Conservation (phyloP, 2,329 filamentous ascomycete genomes). For the Coleophoma eucalyptorum region DNA sequence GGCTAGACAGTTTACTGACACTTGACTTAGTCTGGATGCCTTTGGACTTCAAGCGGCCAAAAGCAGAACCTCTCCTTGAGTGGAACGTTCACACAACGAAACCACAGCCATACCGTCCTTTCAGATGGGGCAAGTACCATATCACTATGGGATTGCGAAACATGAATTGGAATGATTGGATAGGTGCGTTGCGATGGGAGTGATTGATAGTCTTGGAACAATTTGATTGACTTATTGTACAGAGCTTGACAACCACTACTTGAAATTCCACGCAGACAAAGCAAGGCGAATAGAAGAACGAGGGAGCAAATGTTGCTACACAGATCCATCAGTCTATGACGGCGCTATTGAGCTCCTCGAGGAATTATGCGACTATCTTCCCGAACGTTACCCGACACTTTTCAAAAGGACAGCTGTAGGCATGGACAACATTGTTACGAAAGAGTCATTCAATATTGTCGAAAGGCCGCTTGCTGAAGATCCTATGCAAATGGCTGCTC, state of each 20-base stretch:
- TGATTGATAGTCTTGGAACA: not conserved
- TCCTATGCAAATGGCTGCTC: slow-evolving; percentile 70
- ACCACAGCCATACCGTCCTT: slow-evolving; percentile 28
- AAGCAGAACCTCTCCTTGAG: slow-evolving; percentile 18
- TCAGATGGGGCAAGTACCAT: slow-evolving; percentile 27
- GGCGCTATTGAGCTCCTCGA: slow-evolving; percentile 74
- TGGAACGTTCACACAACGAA: slow-evolving; percentile 27
- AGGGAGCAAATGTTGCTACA: slow-evolving; percentile 63
- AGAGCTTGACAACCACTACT: slow-evolving; percentile 79
- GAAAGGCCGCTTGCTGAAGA: slow-evolving; percentile 66
- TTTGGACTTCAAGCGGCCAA: slow-evolving; percentile 25
- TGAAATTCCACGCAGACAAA: slow-evolving; percentile 70
- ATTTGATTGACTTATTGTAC: slow-evolving; percentile 7
- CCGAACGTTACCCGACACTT: slow-evolving; percentile 69
- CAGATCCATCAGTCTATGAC: slow-evolving; percentile 65
- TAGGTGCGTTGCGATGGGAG: slow-evolving; percentile 14
- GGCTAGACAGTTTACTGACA: slow-evolving; percentile 6
- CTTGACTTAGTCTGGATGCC: slow-evolving; percentile 24
- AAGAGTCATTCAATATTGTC: slow-evolving; percentile 67
- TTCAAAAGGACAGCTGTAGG: slow-evolving; percentile 61
- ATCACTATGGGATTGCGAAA: slow-evolving; percentile 29
- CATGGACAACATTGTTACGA: slow-evolving; percentile 67
- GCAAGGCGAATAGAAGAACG: slow-evolving; percentile 62
- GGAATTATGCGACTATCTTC: slow-evolving; percentile 68
- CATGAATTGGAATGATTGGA: slow-evolving; percentile 31